Percentiles rank a stretch among this genome's conserved stretches.
Evolutionary conservation across 352 stramenopile species (phyloP).

Genomic region (Globisporangium heterothallicum): DNA sequence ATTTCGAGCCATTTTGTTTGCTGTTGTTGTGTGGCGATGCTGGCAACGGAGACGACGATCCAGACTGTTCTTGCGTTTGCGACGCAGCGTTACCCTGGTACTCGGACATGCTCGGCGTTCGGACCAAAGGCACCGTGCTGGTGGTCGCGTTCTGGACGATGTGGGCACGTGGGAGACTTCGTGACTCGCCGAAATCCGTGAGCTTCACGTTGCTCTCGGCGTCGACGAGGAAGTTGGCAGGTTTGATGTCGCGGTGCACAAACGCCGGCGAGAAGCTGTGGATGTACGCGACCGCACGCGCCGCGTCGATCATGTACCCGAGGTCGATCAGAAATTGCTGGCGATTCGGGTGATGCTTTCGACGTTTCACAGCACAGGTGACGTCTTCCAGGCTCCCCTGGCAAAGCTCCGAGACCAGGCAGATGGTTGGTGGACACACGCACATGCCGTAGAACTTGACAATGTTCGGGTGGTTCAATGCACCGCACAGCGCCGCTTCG

Average conservation of each 20-base stretch:
- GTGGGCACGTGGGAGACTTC: slow-evolving; percentile 18
- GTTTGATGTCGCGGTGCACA: slow-evolving; percentile 69
- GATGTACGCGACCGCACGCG: slow-evolving; percentile 56
- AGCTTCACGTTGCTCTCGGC: slow-evolving; percentile 60
- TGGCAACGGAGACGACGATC: background rate
- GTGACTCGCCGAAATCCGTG: slow-evolving; percentile 72
- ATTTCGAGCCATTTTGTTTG: slow-evolving; percentile 10
- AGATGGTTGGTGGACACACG: slow-evolving; percentile 54
- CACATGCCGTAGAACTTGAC: slow-evolving; percentile 57
- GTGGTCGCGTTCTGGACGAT: slow-evolving; percentile 2
- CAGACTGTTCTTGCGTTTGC: background rate
- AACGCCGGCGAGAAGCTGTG: slow-evolving; percentile 73
- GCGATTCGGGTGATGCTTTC: slow-evolving; percentile 11
- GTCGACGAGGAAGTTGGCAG: slow-evolving; percentile 77
- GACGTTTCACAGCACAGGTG: slow-evolving; percentile 16
- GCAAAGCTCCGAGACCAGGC: slow-evolving; percentile 53
- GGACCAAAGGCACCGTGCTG: background rate
- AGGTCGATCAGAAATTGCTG: slow-evolving; percentile 53
- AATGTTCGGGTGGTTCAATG: slow-evolving; percentile 50
- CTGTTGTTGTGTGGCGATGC: slow-evolving; percentile 4
- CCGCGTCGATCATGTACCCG: slow-evolving; percentile 56
- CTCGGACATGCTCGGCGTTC: slow-evolving; percentile 1
- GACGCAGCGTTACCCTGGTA: background rate
- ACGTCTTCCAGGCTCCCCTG: slow-evolving; percentile 44
- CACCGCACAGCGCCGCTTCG: slow-evolving; percentile 44